Base-by-base conservation (phyloP, 2,329 filamentous ascomycete species). In the Penicillium nordicum region DNA sequence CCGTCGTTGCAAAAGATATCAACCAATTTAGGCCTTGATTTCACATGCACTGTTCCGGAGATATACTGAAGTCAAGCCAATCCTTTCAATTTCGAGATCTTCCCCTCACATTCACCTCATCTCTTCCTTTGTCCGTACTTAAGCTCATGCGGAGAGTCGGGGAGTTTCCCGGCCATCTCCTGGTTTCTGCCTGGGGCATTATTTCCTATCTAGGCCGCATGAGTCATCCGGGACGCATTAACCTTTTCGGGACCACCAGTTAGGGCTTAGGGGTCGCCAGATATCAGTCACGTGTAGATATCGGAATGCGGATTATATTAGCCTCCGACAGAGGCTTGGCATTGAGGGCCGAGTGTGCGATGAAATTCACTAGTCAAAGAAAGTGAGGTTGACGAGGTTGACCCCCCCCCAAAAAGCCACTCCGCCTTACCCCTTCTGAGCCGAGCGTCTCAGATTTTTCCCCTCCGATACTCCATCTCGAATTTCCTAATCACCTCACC, bases 351-450 rank as follows among this genome's bases (percentile, higher is more conserved):
- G 65, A 72, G 68, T 74, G 72, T 74, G 72, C 72, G 72, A 73
- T 73, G 67, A 72, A 74, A 74, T 73, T 74, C 72, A 72, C 61
- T 62, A 65, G 63, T 65, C 59, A 65, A 69, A 66, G 61, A 63
- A 64, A 65, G 63, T 65, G 55, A 60, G 57, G 59, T 63, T 65
- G 61, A 66, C 65, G 62, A 69, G 65, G 67, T 67, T 66, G 65
- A 69, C 64, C 59, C 66, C 67, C 67, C 67, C 63, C 40, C 1
- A 21, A 64, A 65, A 58, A 63, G 58, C 63, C 63, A 63, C 63
- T 63, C 58, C 56, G 51, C 59, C 58, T 51, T 55, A 58, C 57
- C 61, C 61, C 51, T 63, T 59, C 64, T 58, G 60, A 65, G 64
- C 61, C 59, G 63, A 62, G 62, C 55, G 57, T 45, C 59, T 56